Conservation (phyloP, 1,139 yeast species). For the Yamadazyma conglobata region DNA sequence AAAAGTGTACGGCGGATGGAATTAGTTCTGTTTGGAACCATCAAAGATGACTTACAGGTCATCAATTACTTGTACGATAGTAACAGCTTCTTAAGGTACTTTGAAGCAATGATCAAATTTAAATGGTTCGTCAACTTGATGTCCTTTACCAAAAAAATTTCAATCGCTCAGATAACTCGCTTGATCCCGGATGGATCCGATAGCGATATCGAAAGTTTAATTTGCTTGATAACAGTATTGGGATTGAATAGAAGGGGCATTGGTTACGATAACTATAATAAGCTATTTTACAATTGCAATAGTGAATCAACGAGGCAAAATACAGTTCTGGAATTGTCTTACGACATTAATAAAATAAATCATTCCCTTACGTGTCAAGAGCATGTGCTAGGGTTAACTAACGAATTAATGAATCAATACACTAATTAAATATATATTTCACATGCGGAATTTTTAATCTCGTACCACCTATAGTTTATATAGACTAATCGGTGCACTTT, state of each 20-base stretch:
- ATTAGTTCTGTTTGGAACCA: constrained; percentile 1
- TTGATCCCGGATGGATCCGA: constrained; percentile 7
- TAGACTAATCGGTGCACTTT: too few relatives aligned
- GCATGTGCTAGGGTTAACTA: constrained; percentile 1
- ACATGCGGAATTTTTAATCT: too few relatives aligned
- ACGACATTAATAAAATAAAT: constrained; percentile 2
- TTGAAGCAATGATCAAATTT: constrained; percentile 10
- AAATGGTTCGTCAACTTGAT: constrained; percentile 15
- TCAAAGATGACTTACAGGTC: constrained; percentile 3
- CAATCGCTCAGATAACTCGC: constrained; percentile 6
- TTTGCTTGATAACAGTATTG: constrained; percentile 13
- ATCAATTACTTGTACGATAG: constrained; percentile 3
- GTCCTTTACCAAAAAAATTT: constrained; percentile 12
- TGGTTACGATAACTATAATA: constrained; percentile 12
- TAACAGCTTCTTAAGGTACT: constrained; percentile 7
- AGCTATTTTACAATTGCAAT: constrained; percentile 14
- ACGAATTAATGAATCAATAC: constrained; percentile 6
- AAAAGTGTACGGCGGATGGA: constrained; percentile 4
- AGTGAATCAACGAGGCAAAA: constrained; percentile 1
- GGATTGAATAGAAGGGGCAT: constrained; percentile 12
- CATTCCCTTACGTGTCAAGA: constrained; percentile 1
- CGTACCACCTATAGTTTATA: too few relatives aligned
- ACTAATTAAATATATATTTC: too few relatives aligned
- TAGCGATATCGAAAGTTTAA: constrained; percentile 7
- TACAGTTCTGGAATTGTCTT: background rate